Evolutionary conservation across 768 basidiomycete genomes (phyloP).

Genomic region (Collybia sp.): DNA sequence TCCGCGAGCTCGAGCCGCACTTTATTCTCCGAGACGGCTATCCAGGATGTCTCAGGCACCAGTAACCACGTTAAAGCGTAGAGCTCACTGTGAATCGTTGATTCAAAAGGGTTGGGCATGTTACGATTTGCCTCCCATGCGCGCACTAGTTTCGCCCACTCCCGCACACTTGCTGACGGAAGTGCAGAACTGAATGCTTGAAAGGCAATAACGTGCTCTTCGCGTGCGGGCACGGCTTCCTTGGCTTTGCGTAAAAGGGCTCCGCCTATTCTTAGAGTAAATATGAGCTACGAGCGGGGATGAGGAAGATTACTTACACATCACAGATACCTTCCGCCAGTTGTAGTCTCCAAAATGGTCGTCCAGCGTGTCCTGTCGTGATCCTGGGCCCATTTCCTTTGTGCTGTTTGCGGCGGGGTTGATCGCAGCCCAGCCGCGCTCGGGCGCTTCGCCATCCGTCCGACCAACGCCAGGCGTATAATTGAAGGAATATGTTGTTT

Average conservation of each 20-base stretch:
- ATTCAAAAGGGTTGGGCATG: neutral
- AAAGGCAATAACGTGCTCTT: neutral
- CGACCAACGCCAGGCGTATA: constrained; percentile 20
- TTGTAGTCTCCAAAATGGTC: constrained; percentile 19
- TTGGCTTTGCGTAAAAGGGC: neutral
- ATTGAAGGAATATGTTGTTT: constrained; percentile 9
- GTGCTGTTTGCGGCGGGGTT: constrained; percentile 19
- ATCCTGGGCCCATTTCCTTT: constrained; percentile 18
- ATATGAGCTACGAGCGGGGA: neutral
- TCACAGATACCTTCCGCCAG: constrained; percentile 3
- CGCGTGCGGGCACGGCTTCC: neutral
- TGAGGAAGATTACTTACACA: neutral
- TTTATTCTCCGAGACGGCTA: neutral
- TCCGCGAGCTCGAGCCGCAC: neutral
- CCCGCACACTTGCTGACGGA: neutral
- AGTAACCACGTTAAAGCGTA: no score
- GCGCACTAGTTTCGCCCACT: neutral
- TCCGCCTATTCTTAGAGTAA: neutral
- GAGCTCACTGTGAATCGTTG: neutral
- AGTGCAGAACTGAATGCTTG: neutral
- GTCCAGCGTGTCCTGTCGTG: constrained; percentile 20
- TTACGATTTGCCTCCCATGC: neutral
- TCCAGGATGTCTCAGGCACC: no score
- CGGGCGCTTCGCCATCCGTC: constrained; percentile 15
- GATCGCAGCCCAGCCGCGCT: constrained; percentile 17